Base-by-base conservation (phyloP, 768 basidiomycete genomes). In the Mycena rosella region DNA sequence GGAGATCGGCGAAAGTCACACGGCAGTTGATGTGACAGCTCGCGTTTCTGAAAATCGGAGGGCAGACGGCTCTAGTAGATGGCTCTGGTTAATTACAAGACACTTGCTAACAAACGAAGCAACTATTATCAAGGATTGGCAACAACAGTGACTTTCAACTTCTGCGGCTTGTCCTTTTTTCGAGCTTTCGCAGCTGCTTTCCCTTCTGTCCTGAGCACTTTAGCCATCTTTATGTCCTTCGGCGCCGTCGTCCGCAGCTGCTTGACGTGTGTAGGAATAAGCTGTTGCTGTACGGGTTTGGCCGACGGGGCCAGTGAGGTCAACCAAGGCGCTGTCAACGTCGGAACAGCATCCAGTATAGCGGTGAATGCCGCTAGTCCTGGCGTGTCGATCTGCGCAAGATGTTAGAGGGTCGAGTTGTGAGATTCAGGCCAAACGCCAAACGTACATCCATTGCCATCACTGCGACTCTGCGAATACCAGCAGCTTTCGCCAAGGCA, bases 251-350 rank as follows among this genome's bases (percentile, higher is more conserved):
- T 96, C 20, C 86, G 85, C 24, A 95, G 75, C 70, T 95, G 93
- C 74, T 96, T 96, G 70, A 95, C 84, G 74, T 94, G 91, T 0
- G 94, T 94, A 3, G 91, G 89, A 45, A 92, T 78, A 27, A 90
- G 80, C 20, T 77, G 63, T 18, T 66, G 73, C 42, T 58, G 40
- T n/a, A 60, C 52, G 11, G 61, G 64, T 17, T 74, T 48, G n/a
- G 71, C 56, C 26, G 60, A 63, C 22, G 73, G 60, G n/a, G 76
- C 66, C 9, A 70, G 49, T 34, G 78, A 72, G 5, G 83, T 77
- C 47, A 87, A 75, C 95, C 95, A 96, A 8, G 89, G 81, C 0
- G 93, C 93, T 18, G 83, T 79, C 17, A 92, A 74, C 22, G 83
- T 77, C 14, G 88, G 86, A n/a, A 93, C 76, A 32, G 82, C 77